Evolutionary conservation across 192 early-diverging fungal species (phyloP), one percentile per base, ranked within the genome.

Genomic region (Backusella australiensis): DNA sequence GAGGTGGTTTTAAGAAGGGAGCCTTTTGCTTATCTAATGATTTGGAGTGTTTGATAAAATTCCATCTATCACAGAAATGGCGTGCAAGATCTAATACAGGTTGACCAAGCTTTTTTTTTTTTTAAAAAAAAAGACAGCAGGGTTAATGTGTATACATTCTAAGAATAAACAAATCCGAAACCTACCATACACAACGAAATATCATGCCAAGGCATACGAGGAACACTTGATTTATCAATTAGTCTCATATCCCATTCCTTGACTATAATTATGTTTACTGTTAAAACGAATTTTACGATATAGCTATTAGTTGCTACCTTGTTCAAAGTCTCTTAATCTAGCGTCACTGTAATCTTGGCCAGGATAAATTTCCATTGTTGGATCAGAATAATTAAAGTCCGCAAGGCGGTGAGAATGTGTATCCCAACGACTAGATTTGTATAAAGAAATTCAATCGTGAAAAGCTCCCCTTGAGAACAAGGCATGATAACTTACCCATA

Each of bases 161-260:
- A 32, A 32, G 32, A 32, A 32, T 32, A 69, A 5, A 69, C 14
- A 69, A 42, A n/a, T 35, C 39, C 4, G 39, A 41, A 38, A 34
- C 38, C 42, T 63, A 77, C 86, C 81, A 96, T 87, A 52, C 87
- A 93, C 73, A 94, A 86, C 9, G 91, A 90, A 26, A 96, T 86
- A 59, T 96, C 94, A 78, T 96, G 94, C 94, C 94, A 96, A 21
- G 94, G 94, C 94, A 95, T 94, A 71, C 94, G 88, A 23, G 91
- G 79, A 6, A 82, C 21, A 4, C 21, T 23, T 6, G 80, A 75
- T 44, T 84, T 83, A 59, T 88, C 87, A 69, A 87, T 79, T 68
- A 87, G 39, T 26, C 72, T 36, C 52, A 38, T 76, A 46, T 84
- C 77, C 81, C 86, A 89, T 1, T 86, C 69, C 65, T 87, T 75